Conservation (phyloP, 1,284 basidiomycete genomes). For the Leccinum angustisporum region DNA sequence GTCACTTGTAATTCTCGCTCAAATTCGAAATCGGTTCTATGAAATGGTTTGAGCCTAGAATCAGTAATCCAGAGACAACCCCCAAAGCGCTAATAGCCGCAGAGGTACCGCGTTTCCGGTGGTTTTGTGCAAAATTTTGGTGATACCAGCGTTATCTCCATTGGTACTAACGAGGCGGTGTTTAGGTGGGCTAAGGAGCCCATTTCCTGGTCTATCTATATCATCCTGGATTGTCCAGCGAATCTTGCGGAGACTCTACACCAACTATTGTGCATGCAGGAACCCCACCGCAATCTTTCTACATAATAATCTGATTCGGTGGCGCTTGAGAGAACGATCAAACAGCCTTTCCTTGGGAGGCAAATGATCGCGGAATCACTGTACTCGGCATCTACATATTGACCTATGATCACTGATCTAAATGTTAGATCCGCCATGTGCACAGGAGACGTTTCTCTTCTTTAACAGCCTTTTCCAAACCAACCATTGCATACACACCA, state of each 20-base stretch:
- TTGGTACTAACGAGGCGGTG: neutral
- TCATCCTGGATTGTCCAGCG: neutral
- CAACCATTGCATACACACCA: neutral
- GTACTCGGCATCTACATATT: neutral
- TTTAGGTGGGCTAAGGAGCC: neutral
- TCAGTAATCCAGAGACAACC: neutral
- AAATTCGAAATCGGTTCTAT: neutral
- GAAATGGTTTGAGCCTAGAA: neutral
- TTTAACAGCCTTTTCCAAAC: neutral
- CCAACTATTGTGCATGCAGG: neutral
- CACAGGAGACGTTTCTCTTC: neutral
- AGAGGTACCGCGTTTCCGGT: neutral
- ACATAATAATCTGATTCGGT: neutral
- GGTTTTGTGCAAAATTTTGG: neutral
- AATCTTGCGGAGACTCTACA: neutral
- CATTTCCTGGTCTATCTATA: neutral
- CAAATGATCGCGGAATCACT: neutral
- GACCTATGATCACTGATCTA: neutral
- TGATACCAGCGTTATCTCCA: neutral
- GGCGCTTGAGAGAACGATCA: neutral
- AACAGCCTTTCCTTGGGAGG: neutral
- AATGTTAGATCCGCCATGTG: neutral
- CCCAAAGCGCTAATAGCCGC: neutral
- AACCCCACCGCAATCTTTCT: neutral
- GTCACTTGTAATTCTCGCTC: neutral